Percentiles rank a stretch among this genome's conserved stretches.
These are phyloP conservation scores for Hebeloma cylindrosporum DNA, from an alignment of 768 basidiomycete genomes.

Conservation along the genomic window DNA sequence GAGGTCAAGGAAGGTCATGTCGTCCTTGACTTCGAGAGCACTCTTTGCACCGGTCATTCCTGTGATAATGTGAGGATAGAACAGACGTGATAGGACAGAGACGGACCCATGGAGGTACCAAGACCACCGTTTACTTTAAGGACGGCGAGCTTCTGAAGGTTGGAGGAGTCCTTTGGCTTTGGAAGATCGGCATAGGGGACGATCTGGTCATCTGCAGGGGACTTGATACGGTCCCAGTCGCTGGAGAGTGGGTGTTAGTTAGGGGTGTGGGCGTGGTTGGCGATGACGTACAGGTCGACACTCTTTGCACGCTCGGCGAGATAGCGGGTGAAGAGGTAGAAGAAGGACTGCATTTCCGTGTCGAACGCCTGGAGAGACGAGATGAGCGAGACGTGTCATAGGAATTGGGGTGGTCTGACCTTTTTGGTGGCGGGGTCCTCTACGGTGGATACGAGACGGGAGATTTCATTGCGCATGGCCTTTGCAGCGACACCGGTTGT, in stretches of 20 bases:
- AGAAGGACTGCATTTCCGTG: slow-evolving; percentile 95
- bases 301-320: slow-evolving; percentile 85
- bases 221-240: slow-evolving; percentile 88
- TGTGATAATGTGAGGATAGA: slow-evolving; percentile 23
- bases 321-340: slow-evolving; percentile 94
- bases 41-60: slow-evolving; percentile 88
- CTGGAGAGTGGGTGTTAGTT: slow-evolving; percentile 38
- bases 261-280: slow-evolving; percentile 9
- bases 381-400: slow-evolving; percentile 19
- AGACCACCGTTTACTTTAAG: slow-evolving; percentile 95
- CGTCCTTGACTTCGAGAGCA: slow-evolving; percentile 94
- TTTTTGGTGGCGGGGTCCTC: slow-evolving; percentile 78
- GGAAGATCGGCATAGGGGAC: slow-evolving; percentile 78
- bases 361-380: slow-evolving; percentile 68
- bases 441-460: slow-evolving; percentile 86
- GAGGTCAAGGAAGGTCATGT: slow-evolving; percentile 97
- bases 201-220: slow-evolving; percentile 83
- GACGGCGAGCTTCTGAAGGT: slow-evolving; percentile 90
- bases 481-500: slow-evolving; percentile 92
- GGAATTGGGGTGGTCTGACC: slow-evolving; percentile 42
- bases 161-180: slow-evolving; percentile 52
- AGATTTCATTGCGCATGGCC: slow-evolving; percentile 98
- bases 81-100: neutral
- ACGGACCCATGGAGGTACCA: slow-evolving; percentile 83
- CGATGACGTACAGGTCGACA: slow-evolving; percentile 71